Evolutionary conservation across 306 rosid species (phyloP).

Genomic region (Vigna radiata): DNA sequence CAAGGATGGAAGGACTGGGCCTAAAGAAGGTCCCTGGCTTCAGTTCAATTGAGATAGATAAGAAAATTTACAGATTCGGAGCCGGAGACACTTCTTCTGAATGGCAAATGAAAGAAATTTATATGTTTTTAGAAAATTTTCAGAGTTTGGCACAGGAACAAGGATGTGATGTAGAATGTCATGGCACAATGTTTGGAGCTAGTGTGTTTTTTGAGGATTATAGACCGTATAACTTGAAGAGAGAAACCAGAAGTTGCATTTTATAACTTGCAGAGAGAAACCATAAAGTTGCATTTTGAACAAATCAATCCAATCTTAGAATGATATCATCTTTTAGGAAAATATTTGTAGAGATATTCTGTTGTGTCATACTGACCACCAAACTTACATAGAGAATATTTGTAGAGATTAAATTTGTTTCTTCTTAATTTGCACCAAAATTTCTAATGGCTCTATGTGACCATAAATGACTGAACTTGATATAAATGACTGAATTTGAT

Average conservation of each 20-base stretch:
- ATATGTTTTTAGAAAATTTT: slow-evolving; percentile 52
- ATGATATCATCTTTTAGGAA: slow-evolving; percentile 11
- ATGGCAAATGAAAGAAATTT: slow-evolving; percentile 59
- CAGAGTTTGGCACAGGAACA: slow-evolving; percentile 60
- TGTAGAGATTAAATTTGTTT: too few relatives aligned
- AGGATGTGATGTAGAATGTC: slow-evolving; percentile 51
- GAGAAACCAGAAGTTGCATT: slow-evolving; percentile 10
- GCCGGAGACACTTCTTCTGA: slow-evolving; percentile 71
- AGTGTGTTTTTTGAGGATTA: slow-evolving; percentile 33
- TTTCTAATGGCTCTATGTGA: too few relatives aligned
- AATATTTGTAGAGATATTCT: not conserved
- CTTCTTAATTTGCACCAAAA: too few relatives aligned
- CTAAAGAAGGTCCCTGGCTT: slow-evolving; percentile 87
- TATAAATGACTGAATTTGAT: too few relatives aligned
- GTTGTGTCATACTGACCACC: not conserved
- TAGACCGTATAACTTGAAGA: slow-evolving; percentile 29
- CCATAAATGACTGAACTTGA: too few relatives aligned
- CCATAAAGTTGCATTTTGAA: slow-evolving; percentile 30
- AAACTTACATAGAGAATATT: too few relatives aligned
- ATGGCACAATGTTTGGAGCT: slow-evolving; percentile 36
- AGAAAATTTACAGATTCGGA: slow-evolving; percentile 70
- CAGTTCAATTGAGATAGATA: slow-evolving; percentile 77
- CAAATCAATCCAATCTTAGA: slow-evolving; percentile 31
- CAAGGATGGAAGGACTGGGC: slow-evolving; percentile 69
- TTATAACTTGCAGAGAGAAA: slow-evolving; percentile 36